phyloP scores from a whole-genome alignment of 805 yeast species.

The Pachysolen tannophilus region DNA sequence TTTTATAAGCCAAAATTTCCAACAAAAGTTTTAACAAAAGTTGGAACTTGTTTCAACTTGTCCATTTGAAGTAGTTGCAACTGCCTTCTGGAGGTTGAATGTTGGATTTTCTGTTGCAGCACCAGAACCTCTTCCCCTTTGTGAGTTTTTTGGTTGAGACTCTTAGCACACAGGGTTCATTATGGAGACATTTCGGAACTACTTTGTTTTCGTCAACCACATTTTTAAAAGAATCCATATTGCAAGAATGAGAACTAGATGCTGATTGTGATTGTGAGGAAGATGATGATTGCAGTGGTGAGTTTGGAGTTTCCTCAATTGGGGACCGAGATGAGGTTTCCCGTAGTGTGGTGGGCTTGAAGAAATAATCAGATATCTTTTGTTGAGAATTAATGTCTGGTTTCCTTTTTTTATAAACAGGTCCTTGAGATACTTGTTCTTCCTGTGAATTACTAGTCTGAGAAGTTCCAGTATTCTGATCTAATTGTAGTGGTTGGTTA shows the following conservation, averaged over 20 bases:
- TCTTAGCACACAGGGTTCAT: slow-evolving; percentile 34
- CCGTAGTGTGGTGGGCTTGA: slow-evolving; percentile 4
- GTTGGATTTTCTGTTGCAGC: slow-evolving; percentile 28
- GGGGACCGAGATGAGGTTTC: neutral
- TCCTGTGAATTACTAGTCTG: slow-evolving; percentile 11
- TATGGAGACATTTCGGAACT: slow-evolving; percentile 41
- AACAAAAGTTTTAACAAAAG: neutral
- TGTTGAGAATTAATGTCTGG: slow-evolving; percentile 10
- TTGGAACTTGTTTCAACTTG: too few species aligned
- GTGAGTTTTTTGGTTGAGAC: slow-evolving; percentile 30
- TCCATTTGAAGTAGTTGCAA: slow-evolving; percentile 54
- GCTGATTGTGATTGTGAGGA: too few species aligned
- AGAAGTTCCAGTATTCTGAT: neutral
- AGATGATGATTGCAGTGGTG: neutral
- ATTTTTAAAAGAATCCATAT: too few species aligned
- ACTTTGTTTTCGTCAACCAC: too few species aligned
- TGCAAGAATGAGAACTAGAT: too few species aligned
- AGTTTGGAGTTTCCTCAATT: too few species aligned
- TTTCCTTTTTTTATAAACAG: too few species aligned
- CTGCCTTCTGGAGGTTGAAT: slow-evolving; percentile 20
- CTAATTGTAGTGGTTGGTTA: too few species aligned
- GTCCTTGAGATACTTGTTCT: slow-evolving; percentile 6
- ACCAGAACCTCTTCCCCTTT: slow-evolving; percentile 48
- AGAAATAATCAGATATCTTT: slow-evolving; percentile 18
- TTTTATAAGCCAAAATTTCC: neutral